Evolutionary conservation across 805 yeast genomes (phyloP), one percentile per base, ranked within the genome.

Genomic region (Myxozyma melibiosi): DNA sequence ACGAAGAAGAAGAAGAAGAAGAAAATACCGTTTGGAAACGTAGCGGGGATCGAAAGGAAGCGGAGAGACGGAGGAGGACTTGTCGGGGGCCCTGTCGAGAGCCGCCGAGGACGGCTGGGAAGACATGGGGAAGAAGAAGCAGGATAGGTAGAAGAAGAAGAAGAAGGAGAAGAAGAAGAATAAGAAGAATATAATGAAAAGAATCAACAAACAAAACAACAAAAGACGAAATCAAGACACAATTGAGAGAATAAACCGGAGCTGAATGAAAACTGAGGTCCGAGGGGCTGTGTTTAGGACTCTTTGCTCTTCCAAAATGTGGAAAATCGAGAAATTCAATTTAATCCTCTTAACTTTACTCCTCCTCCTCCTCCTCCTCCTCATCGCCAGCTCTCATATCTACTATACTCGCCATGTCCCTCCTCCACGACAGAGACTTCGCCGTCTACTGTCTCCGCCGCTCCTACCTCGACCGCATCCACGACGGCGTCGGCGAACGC

Each of bases 401-500:
- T 35, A 35, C 11, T 38, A 27, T 6, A 6, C 20, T 6, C 28
- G 27, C 33, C 13, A 59, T 59, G 63, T 51, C 63, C 24, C 55
- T 57, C 24, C 56, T 59, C 20, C 38, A 47, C 31, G 61, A 57
- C 47, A 50, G 50, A 14, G 45, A 33, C 47, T 59, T 53, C 18
- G 50, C 56, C 16, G 34, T 61, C 51, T 54, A 53, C 49, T 16
- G 33, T 25, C 53, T 61, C 33, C 59, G 64, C 33, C 28, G 25
- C 34, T 5, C 39, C n/a, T 61, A 57, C 30, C 60, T 49, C 14
- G 55, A 41, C 27, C 54, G 52, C 46, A 45, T 51, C 34, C 57
- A 46, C 16, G 64, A 61, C 38, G 64, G 63, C 42, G 49, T 50
- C 38, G 63, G 53, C 41, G 64, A 53, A 42, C 58, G 64, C 31